phyloP scores from a whole-genome alignment of 2,329 filamentous ascomycete species.

The Cadophora gregata region DNA sequence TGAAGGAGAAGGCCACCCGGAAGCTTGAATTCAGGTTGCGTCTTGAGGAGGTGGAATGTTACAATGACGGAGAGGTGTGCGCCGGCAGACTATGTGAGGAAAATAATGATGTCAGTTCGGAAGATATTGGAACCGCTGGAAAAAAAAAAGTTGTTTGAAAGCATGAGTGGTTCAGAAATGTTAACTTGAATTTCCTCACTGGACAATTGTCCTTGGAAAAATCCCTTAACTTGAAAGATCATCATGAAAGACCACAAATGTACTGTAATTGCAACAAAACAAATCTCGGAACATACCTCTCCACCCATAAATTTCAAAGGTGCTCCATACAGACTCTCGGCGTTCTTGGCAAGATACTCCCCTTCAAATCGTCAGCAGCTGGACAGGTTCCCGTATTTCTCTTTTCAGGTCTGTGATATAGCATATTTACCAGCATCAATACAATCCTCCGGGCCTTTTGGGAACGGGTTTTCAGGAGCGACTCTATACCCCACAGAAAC shows the following conservation, averaged over 20 bases:
- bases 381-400: not conserved
- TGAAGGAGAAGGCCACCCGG: constrained; percentile 58
- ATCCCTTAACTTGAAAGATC: constrained; percentile 32
- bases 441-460: constrained; percentile 60
- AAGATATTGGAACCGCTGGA: not conserved
- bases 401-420: not conserved
- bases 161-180: constrained; percentile 21
- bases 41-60: constrained; percentile 53
- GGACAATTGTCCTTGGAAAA: constrained; percentile 26
- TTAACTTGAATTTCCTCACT: constrained; percentile 20
- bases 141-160: not conserved
- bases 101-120: not conserved
- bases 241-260: constrained; percentile 21
- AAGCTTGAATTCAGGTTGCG: constrained; percentile 49
- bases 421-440: constrained; percentile 53
- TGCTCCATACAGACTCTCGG: constrained; percentile 49
- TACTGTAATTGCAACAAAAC: not conserved
- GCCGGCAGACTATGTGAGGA: constrained; percentile 53
- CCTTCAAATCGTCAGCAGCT: constrained; percentile 52
- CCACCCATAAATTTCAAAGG: constrained; percentile 52
- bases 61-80: constrained; percentile 55
- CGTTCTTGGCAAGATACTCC: constrained; percentile 57
- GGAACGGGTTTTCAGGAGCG: constrained; percentile 64
- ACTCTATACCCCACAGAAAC: constrained; percentile 64
- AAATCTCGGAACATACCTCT: constrained; percentile 45